Conservation (phyloP, 2,329 filamentous ascomycete genomes). For the Metarhizium robertsii region DNA sequence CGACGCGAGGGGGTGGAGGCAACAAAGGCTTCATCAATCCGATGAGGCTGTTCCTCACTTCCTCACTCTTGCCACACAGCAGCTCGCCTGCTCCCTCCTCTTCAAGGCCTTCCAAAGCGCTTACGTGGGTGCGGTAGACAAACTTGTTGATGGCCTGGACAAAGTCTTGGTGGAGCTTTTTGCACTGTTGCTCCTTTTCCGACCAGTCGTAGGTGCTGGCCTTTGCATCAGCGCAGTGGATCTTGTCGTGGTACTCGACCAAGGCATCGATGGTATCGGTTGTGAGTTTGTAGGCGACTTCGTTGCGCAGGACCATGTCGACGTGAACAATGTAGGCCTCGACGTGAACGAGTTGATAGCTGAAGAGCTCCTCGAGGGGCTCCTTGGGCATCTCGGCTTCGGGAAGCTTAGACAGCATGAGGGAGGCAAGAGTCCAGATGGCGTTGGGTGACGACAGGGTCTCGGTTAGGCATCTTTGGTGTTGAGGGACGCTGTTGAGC, state of each 20-base stretch:
- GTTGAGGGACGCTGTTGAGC: constrained; percentile 92
- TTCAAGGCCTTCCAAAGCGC: constrained; percentile 88
- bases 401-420: constrained; percentile 87
- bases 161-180: constrained; percentile 96
- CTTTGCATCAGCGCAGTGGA: constrained; percentile 84
- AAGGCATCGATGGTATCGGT: constrained; percentile 87
- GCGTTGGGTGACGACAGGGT: constrained; percentile 81
- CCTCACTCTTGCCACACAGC: constrained; percentile 81
- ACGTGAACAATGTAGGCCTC: constrained; percentile 98
- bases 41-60: constrained; percentile 82
- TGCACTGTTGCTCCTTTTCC: constrained; percentile 91
- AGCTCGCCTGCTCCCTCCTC: constrained; percentile 94
- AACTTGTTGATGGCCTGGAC: constrained; percentile 96
- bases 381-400: constrained; percentile 78
- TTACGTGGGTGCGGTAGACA: constrained; percentile 82
- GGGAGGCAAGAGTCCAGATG: constrained; percentile 87
- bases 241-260: constrained; percentile 91
- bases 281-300: constrained; percentile 96
- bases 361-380: constrained; percentile 78
- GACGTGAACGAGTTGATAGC: constrained; percentile 86
- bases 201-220: constrained; percentile 90
- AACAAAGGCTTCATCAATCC: constrained; percentile 80
- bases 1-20: constrained; percentile 75
- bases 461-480: constrained; percentile 91
- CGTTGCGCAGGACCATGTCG: constrained; percentile 95